phyloP scores from a whole-genome alignment of 1,284 basidiomycete genomes.

The Ustilago shanxiensis region DNA sequence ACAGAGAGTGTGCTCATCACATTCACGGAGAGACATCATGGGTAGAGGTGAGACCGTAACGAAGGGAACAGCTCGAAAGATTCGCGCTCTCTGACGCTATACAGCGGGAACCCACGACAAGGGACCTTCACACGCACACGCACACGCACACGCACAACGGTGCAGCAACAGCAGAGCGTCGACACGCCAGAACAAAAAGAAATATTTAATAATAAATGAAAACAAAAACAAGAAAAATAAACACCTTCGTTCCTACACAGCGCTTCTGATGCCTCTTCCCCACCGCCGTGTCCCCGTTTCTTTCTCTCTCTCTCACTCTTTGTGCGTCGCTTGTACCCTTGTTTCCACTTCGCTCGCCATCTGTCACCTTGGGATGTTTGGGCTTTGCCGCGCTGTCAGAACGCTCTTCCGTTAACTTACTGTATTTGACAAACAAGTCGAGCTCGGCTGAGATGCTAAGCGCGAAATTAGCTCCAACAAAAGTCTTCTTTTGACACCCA shows the following conservation, averaged over 20 bases:
- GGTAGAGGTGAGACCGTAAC: too few relatives aligned
- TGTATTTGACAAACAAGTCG: neutral
- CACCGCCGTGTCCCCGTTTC: neutral
- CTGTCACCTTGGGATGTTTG: neutral
- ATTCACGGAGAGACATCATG: too few relatives aligned
- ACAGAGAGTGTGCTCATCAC: too few relatives aligned
- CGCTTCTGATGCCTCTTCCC: too few relatives aligned
- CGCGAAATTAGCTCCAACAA: too few relatives aligned
- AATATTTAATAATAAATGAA: neutral
- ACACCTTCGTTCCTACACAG: too few relatives aligned
- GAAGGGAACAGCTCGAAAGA: too few relatives aligned
- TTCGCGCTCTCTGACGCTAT: too few relatives aligned
- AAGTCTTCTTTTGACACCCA: too few relatives aligned
- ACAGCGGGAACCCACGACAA: neutral
- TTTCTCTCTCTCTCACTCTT: too few relatives aligned
- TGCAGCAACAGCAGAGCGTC: neutral
- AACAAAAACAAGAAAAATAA: neutral
- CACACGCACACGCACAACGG: neutral
- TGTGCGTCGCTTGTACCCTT: constrained; percentile 2
- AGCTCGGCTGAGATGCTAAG: too few relatives aligned
- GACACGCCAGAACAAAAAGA: neutral
- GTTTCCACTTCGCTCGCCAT: neutral
- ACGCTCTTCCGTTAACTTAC: neutral
- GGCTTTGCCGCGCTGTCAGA: neutral
- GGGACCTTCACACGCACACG: neutral